Base-by-base conservation (phyloP, 177 flowering plant genomes). In the Tripterygium wilfordii region DNA sequence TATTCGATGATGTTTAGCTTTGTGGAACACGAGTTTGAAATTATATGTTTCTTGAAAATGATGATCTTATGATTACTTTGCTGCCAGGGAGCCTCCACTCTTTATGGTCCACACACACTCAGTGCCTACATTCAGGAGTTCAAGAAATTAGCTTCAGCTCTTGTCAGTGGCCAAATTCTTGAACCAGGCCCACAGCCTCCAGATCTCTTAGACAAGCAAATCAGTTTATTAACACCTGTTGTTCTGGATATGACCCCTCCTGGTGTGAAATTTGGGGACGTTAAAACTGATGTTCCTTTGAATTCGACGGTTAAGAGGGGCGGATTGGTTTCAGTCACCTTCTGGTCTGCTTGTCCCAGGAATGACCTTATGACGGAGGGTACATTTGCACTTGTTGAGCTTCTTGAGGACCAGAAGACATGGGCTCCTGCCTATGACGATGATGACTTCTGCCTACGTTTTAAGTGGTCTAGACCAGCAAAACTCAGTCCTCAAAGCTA, bases 111-210 rank as follows among this genome's bases (percentile, higher is more conserved):
- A 10, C 95, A 94, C 70, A 94, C 99, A 0, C 86, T 84, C 17
- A 74, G 76, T 51, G 97, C 80, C 40, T 94, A 89, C 75, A 87
- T 89, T 62, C 99, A 94, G 51, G 92, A 89, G 72, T 94, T 94
- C 74, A 64, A 64, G 62, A 89, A 79, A 69, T 88, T 94, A 13
- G 92, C 97, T 16, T 42, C 45, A 5, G 84, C 96, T 42, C 79
- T 94, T 22, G 3, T 76, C 38, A 65, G 26, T 17, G 86, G 78
- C 56, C 46, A 58, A 57, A 17, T 62, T 27, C 72, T 76, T 25
- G 64, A 64, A 51, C 42, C 79, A 4, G 92, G 96, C 10, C 85
- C 79, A 10, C 77, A 63, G 53, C 99, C 99, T 15, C 99, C 99
- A 12, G 88, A 94, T 69, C 89, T 94, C 22, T 64, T 89, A 19